Base-by-base conservation (phyloP, 768 basidiomycete species). In the Hypholoma sublateritium region DNA sequence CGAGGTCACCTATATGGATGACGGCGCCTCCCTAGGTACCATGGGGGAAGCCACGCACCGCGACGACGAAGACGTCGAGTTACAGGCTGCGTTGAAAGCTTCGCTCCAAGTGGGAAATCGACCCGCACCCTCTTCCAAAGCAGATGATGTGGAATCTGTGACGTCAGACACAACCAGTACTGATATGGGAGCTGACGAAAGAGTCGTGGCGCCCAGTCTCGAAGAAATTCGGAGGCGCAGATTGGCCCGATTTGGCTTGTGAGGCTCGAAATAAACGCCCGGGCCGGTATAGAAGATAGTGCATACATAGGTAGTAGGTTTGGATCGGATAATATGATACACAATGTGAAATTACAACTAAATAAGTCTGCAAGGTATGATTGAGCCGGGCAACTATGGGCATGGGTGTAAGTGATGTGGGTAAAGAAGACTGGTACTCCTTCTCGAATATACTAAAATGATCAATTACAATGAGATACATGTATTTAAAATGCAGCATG, bases 51-150 rank as follows among this genome's bases (percentile, higher is more conserved):
- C 42, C 9, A 59, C 41, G 52, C 58, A 78, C 50, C 86, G 91
- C 62, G 93, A 95, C 59, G 93, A 95, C 60, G 93, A 95, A 50
- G 93, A 96, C 63, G 84, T 82, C 21, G 88, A 91, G 63, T 73
- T 96, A 45, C 94, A 95, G 71, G 93, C 93, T 11, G 94, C 94
- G 4, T 76, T 96, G 47, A 86, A 77, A 66, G 94, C 92, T 2
- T 94, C 93, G 36, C 74, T 95, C 59, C 88, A 89, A 66, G 74
- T 75, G 41, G 68, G 36, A 3, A 19, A 32, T 9, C 12, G 85
- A 19, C 86, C 89, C 1, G 70, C 72, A 39, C 87, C 58, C 53
- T 41, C 50, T 25, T 61, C 56, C 45, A 55, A 58, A 22, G 51
- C 56, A 41, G 62, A 62, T 43, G 65, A 70, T 17, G 45, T 59